phyloP scores from a whole-genome alignment of 768 basidiomycete genomes.

The Pleurotus sapidus region DNA sequence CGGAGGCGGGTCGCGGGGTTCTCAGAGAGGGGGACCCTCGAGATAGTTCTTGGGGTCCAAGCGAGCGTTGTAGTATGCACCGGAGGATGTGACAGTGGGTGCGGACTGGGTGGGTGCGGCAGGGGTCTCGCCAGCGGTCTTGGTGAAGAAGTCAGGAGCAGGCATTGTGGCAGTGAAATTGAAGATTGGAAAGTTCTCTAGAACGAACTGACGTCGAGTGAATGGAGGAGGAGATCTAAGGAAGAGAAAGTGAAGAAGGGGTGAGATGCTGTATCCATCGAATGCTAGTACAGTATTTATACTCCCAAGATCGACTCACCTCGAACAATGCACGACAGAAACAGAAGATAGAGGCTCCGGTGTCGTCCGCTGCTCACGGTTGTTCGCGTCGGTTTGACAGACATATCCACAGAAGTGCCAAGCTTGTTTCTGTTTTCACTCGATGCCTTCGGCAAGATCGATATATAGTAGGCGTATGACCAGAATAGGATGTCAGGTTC shows the following conservation, averaged over 20 bases:
- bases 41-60: slow-evolving; percentile 67
- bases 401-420: no score
- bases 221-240: not conserved
- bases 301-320: not conserved
- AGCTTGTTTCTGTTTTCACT: no score
- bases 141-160: slow-evolving; percentile 6
- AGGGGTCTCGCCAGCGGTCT: slow-evolving; percentile 1
- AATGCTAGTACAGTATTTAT: not conserved
- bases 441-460: no score
- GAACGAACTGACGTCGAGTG: not conserved
- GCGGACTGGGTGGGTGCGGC: not conserved
- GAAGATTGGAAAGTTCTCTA: not conserved
- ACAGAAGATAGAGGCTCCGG: no score
- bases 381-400: no score
- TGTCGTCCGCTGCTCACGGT: no score
- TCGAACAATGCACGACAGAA: not conserved
- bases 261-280: not conserved
- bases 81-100: slow-evolving; percentile 4
- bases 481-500: no score
- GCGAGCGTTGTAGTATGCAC: slow-evolving; percentile 62
- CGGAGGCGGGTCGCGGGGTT: slow-evolving; percentile 73
- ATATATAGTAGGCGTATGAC: no score
- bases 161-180: not conserved
- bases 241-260: not conserved
- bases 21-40: slow-evolving; percentile 63